Percentiles rank a stretch among this genome's conserved stretches.
phyloP scores from a whole-genome alignment of 2,329 filamentous ascomycete genomes.

The Rhexocercosporidium sp. region DNA sequence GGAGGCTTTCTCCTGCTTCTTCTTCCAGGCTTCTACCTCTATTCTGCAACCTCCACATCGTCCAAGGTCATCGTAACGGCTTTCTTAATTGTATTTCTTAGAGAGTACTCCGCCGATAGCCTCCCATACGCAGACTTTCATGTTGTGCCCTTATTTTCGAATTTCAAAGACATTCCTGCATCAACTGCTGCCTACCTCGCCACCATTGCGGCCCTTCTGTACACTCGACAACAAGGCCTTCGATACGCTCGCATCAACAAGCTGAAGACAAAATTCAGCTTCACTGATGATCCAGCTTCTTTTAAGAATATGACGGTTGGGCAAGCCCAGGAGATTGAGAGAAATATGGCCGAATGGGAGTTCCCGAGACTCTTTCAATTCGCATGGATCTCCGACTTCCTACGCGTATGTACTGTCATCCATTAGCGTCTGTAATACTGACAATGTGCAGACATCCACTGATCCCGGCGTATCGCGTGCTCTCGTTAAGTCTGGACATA shows the following conservation, averaged over 20 bases:
- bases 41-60: slow-evolving; percentile 16
- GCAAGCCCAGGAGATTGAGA: slow-evolving; percentile 26
- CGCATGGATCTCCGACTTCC: slow-evolving; percentile 26
- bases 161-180: neutral
- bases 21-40: slow-evolving; percentile 15
- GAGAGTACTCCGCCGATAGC: neutral
- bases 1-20: neutral
- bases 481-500: slow-evolving; percentile 21
- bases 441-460: slow-evolving; percentile 18
- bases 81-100: neutral
- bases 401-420: slow-evolving; percentile 17
- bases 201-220: neutral
- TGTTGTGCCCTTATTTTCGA: neutral
- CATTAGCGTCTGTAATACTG: neutral
- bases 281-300: slow-evolving; percentile 13
- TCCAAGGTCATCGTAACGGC: slow-evolving; percentile 9
- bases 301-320: slow-evolving; percentile 23
- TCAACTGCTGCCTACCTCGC: neutral
- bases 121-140: neutral
- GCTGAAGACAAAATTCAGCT: slow-evolving; percentile 21
- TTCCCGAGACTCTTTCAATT: slow-evolving; percentile 26
- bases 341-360: slow-evolving; percentile 25
- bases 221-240: slow-evolving; percentile 5
- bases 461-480: slow-evolving; percentile 27
- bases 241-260: slow-evolving; percentile 16